phyloP scores from a whole-genome alignment of 2,329 filamentous ascomycete genomes.

The Pseudogymnoascus sp. region DNA sequence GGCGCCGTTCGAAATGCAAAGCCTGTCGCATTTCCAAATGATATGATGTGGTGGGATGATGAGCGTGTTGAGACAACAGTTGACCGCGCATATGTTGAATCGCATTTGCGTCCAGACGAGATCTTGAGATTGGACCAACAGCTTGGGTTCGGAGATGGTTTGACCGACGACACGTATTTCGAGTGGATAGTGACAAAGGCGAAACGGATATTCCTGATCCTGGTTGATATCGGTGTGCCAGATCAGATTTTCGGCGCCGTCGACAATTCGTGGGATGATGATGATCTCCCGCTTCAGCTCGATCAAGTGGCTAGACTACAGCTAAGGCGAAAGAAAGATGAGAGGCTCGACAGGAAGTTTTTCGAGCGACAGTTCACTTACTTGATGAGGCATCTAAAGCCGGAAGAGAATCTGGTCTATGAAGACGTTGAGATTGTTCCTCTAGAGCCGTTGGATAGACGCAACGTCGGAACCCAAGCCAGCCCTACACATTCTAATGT shows the following conservation, averaged over 20 bases:
- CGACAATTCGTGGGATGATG: conserved; percentile 69
- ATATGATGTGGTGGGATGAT: conserved; percentile 59
- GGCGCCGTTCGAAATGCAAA: conserved; percentile 8
- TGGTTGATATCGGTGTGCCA: conserved; percentile 59
- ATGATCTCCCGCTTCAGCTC: conserved; percentile 59
- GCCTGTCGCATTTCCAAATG: not conserved
- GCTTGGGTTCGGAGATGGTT: conserved; percentile 54
- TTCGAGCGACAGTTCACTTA: conserved; percentile 63
- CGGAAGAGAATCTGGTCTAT: conserved; percentile 55
- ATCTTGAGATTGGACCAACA: conserved; percentile 52
- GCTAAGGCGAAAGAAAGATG: conserved; percentile 50
- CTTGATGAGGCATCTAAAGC: conserved; percentile 53
- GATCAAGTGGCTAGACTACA: conserved; percentile 57
- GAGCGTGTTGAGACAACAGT: conserved; percentile 61
- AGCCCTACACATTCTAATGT: conserved; percentile 34
- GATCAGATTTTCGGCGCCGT: conserved; percentile 68
- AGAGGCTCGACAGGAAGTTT: conserved; percentile 58
- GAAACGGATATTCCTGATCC: conserved; percentile 60
- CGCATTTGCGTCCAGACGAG: conserved; percentile 55
- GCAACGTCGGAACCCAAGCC: conserved; percentile 28
- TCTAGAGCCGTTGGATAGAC: conserved; percentile 54
- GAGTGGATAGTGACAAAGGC: conserved; percentile 67
- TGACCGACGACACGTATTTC: conserved; percentile 67
- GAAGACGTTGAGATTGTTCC: conserved; percentile 60
- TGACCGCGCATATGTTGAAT: conserved; percentile 57